Base-by-base conservation (phyloP, 208 protist genomes). In the Trypanosoma caninum region DNA sequence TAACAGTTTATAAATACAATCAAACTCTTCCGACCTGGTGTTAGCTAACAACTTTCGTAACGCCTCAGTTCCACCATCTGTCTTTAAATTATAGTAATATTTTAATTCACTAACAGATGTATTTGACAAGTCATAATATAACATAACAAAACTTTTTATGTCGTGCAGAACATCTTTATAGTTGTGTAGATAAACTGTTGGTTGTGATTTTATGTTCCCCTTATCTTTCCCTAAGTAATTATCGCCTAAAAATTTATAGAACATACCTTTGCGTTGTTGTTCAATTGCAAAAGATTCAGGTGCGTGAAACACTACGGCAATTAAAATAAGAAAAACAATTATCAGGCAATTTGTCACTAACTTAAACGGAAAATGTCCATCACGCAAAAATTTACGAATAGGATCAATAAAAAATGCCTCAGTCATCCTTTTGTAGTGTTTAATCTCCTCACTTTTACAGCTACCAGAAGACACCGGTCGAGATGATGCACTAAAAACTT, bases 391-490 rank as follows among this genome's bases (percentile, higher is more conserved):
- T 38, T 78, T 81, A 23, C 65, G 63, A 31, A 73, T 64, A 0
- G 76, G 69, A 42, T 69, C 68, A 2, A 67, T 74, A 47, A 69
- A 79, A 44, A 85, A 81, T 27, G 78, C 73, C 18, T 84, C 70
- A 25, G 65, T 73, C 10, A 69, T 28, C 1, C 71, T 40, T 22
- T 59, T 66, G 31, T 47, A 52, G 22, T 68, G 53, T 63, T 60
- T 18, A 0, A 9, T 45, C 22, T 46, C 58, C 31, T 30, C 40
- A 20, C 11, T 37, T 14, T 13, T 14, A 31, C 10, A n/a, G n/a
- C n/a, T n/a, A n/a, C n/a, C n/a, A n/a, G n/a, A n/a, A n/a, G n/a
- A n/a, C n/a, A n/a, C n/a, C n/a, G n/a, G n/a, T n/a, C n/a, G n/a
- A n/a, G n/a, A n/a, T n/a, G n/a, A n/a, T n/a, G n/a, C n/a, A n/a